Percentiles rank a stretch among this genome's conserved stretches.
Evolutionary conservation across 352 stramenopile species (phyloP).

Genomic region (Aphanomyces cochlioides): DNA sequence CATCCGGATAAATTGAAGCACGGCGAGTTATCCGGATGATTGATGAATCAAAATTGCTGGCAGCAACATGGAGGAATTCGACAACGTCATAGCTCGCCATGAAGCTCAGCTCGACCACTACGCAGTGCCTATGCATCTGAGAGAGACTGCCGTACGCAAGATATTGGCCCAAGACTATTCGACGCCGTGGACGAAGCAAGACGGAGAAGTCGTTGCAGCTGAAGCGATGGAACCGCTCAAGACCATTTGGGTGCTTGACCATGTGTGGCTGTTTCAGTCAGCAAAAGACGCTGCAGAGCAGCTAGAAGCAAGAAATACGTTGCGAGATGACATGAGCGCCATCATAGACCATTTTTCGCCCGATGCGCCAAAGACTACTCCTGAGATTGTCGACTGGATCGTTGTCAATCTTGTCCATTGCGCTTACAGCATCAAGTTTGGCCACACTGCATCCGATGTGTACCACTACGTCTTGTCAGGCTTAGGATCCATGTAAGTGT

Average conservation of each 20-base stretch:
- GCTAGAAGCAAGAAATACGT: constrained; percentile 32
- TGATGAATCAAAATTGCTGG: no score
- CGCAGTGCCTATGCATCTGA: constrained; percentile 36
- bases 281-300: constrained; percentile 42
- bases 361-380: not conserved
- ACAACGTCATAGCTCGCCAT: constrained; percentile 34
- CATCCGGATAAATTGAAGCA: no score
- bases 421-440: constrained; percentile 51
- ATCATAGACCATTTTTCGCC: constrained; percentile 14
- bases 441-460: constrained; percentile 41
- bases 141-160: constrained; percentile 38
- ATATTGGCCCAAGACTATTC: constrained; percentile 34
- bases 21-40: no score
- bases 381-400: constrained; percentile 30
- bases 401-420: constrained; percentile 44
- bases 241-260: constrained; percentile 34
- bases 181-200: constrained; percentile 29
- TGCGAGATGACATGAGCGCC: constrained; percentile 34
- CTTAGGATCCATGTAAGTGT: constrained; percentile 34
- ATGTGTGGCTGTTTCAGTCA: constrained; percentile 45
- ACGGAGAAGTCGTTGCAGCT: constrained; percentile 29
- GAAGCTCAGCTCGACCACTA: constrained; percentile 46
- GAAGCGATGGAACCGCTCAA: constrained; percentile 29
- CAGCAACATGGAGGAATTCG: not conserved
- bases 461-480: constrained; percentile 53